Evolutionary conservation across 2,329 filamentous ascomycete genomes (phyloP).

Genomic region (Stagonosporopsis chrysanthemi): DNA sequence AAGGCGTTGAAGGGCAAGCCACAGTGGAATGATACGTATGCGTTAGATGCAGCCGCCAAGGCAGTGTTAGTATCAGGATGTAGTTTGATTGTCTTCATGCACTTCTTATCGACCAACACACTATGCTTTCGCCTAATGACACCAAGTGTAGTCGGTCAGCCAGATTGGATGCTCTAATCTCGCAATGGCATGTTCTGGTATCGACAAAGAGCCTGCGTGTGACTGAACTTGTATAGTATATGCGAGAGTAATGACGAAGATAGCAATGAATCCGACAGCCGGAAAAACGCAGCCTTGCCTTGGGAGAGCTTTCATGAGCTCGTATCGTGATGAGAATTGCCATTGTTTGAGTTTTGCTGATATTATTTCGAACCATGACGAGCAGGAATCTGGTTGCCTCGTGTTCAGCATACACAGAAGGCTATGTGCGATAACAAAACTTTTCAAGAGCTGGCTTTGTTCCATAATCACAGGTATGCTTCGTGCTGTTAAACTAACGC

Average conservation of each 20-base stretch:
- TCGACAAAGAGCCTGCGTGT: background rate
- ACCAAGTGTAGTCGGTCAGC: background rate
- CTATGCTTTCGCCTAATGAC: background rate
- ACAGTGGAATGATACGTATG: constrained; percentile 16
- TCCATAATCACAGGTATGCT: too few relatives aligned
- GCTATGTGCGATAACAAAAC: too few relatives aligned
- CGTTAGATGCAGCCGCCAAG: constrained; percentile 17
- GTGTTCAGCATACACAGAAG: background rate
- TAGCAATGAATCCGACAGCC: background rate
- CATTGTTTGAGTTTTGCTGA: background rate
- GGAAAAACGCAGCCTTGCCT: background rate
- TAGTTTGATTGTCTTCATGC: constrained; percentile 18
- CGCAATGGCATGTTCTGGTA: background rate
- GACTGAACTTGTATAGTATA: background rate
- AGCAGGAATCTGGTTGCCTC: background rate
- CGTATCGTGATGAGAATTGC: background rate
- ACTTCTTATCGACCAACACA: constrained; percentile 3
- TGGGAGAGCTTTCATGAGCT: background rate
- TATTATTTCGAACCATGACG: too few relatives aligned
- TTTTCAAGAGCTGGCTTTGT: too few relatives aligned
- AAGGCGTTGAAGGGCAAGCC: constrained; percentile 22
- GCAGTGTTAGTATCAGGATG: constrained; percentile 5
- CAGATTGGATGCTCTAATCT: background rate
- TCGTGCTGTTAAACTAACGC: too few relatives aligned
- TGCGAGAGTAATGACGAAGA: too few relatives aligned